Percentiles rank a stretch among this genome's conserved stretches.
Evolutionary conservation across 202 grass and related monocot genomes (phyloP).

Genomic region (Bolboschoenoplectus hybrid): DNA sequence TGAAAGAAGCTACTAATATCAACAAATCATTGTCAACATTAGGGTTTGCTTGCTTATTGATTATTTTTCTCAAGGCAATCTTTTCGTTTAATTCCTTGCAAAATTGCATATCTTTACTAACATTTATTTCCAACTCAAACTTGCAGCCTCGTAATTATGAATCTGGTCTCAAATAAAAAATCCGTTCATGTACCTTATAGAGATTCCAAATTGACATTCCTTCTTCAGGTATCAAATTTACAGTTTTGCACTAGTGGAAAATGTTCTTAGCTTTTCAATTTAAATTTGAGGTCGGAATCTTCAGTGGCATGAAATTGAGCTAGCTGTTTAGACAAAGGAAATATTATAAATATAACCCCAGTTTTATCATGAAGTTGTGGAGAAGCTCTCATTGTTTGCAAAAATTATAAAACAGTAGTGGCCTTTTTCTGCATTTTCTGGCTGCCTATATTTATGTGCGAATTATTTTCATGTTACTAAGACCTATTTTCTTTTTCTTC

Average conservation of each 20-base stretch:
- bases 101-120: constrained; percentile 2
- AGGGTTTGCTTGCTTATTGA: constrained; percentile 59
- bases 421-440: not conserved
- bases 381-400: not conserved
- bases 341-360: not conserved
- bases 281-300: constrained; percentile 20
- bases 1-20: constrained; percentile 98
- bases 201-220: constrained; percentile 98
- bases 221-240: constrained; percentile 80
- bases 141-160: constrained; percentile 94
- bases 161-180: constrained; percentile 92
- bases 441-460: not conserved
- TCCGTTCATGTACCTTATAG: constrained; percentile 92
- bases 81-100: constrained; percentile 19
- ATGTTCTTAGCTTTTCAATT: not conserved
- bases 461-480: constrained; percentile 22
- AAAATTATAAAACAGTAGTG: not conserved
- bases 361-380: not conserved
- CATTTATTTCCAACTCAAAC: constrained; percentile 32
- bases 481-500: constrained; percentile 42
- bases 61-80: constrained; percentile 30
- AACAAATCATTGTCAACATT: constrained; percentile 97
- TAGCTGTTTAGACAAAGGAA: not conserved
- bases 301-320: constrained; percentile 6
- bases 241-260: not conserved